Evolutionary conservation across 495 filamentous ascomycete species (phyloP), one percentile per base, ranked within the genome.

Genomic region (Hypoxylon rickii): DNA sequence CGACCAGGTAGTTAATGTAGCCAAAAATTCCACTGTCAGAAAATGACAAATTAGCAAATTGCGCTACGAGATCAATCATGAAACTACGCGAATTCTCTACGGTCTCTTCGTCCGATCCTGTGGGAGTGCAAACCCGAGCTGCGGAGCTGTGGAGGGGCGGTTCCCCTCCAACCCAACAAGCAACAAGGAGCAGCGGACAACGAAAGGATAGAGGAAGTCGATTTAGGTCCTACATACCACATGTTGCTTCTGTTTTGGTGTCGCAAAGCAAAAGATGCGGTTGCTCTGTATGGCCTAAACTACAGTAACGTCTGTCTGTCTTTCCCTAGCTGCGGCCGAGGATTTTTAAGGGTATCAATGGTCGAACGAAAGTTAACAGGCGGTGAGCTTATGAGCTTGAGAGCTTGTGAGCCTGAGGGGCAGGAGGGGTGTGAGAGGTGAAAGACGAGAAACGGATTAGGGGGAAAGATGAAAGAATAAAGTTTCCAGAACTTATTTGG

Each of bases 21-120:
- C 94, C 94, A 78, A 97, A 97, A 73, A 98, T 98, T 73, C 94
- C 94, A 86, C 94, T 97, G 61, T 53, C 34, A 59, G 45, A 53
- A 46, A 38, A 41, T 21, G 37, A 32, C 50, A 37, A 61, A 58
- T 65, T 66, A 69, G 64, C 42, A 62, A 58, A 65, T 66, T 67
- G 66, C 42, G 58, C 17, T 20, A 34, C 19, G 32, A 44, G 10
- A 38, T 61, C 19, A n/a, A 56, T 40, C n/a, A 8, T 8, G n/a
- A n/a, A 44, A 50, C 3, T 42, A 22, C 13, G 10, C 10, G 12
- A 22, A 29, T 19, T 26, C 12, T 51, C 36, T 32, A 40, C 13
- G 22, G 19, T n/a, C 20, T 8, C 40, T 43, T 22, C 20, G 34
- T 18, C 29, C 32, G 12, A 34, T 7, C 7, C 5, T 6, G 32